Evolutionary conservation across 176 grass and related monocot genomes (phyloP), one percentile per base, ranked within the genome.

Genomic region (Chrysopogon serrulatus): DNA sequence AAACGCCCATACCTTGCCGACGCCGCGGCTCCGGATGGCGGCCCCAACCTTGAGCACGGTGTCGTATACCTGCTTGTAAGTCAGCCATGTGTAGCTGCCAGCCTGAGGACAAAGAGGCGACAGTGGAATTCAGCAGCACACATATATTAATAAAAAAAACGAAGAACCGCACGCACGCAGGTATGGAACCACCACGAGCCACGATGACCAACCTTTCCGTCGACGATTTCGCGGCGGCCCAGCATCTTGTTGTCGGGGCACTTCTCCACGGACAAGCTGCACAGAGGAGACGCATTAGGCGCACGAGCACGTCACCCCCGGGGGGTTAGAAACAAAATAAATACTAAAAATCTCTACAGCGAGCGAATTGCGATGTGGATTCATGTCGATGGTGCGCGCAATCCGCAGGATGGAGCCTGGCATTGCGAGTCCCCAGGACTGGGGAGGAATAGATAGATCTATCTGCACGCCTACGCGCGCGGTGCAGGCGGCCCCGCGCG

Each of bases 51-150:
- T 94, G 36, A 98, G 57, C 54, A 96, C 96, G 68, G 82, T 81
- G 65, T 92, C 91, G 81, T 96, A 90, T 10, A 90, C 93, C 76
- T 96, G 85, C 79, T 91, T 93, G 74, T 98, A 98, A 40, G 91
- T 98, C 70, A 85, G 47, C 96, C 96, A 98, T 21, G 85, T 92
- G 89, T 95, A 98, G 65, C 87, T 33, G 73, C 90, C 90, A 84
- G 87, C 87, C 92, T 94, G 68, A 67, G 56, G 56, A 59, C 21
- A 83, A 63, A 77, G 36, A 79, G 72, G 79, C 42, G n/a, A 16
- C 33, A 76, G 83, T 71, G 28, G 28, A 79, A 68, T 73, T 30
- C 19, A 63, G 16, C 21, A 10, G 33, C 68, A 45, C n/a, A n/a
- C 15, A 54, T 28, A 61, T 26, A 10, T n/a, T 10, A 59, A n/a